A percentile compares a stretch with the other conserved stretches of the same genome.
Evolutionary conservation across 768 basidiomycete genomes (phyloP).

Genomic region (Calocybe gangraenosa): DNA sequence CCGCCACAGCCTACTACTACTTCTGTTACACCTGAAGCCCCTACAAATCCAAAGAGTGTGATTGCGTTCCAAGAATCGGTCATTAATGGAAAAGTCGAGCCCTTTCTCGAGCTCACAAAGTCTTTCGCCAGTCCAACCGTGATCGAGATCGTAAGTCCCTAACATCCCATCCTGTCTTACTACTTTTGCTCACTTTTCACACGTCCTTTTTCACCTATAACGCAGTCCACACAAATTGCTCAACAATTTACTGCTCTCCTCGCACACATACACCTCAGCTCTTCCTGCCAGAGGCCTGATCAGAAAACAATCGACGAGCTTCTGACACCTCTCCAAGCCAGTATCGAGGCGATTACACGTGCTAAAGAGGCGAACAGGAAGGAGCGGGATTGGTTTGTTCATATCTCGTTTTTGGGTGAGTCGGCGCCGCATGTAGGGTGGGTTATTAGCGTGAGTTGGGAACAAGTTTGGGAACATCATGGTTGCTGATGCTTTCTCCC

Average conservation of each 20-base stretch:
- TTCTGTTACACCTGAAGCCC: slow-evolving; percentile 25
- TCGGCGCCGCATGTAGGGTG: slow-evolving; percentile 81
- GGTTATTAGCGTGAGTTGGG: slow-evolving; percentile 72
- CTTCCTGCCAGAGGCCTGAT: slow-evolving; percentile 78
- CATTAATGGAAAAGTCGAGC: slow-evolving; percentile 68
- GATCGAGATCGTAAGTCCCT: slow-evolving; percentile 65
- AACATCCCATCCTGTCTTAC: neutral
- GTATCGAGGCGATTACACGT: slow-evolving; percentile 73
- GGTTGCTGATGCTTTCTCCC: neutral
- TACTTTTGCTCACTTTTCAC: neutral
- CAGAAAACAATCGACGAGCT: slow-evolving; percentile 51
- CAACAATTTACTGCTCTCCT: slow-evolving; percentile 66
- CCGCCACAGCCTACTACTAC: slow-evolving; percentile 29
- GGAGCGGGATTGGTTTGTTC: slow-evolving; percentile 78
- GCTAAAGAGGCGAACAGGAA: slow-evolving; percentile 79
- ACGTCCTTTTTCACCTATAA: no score
- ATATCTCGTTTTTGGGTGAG: slow-evolving; percentile 79
- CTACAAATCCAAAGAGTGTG: slow-evolving; percentile 54
- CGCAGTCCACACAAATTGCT: slow-evolving; percentile 65
- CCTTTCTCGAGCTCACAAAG: slow-evolving; percentile 69
- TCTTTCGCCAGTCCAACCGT: slow-evolving; percentile 66
- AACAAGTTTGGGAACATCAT: neutral
- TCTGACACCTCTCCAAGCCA: slow-evolving; percentile 63
- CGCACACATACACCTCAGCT: slow-evolving; percentile 61
- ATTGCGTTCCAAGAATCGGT: slow-evolving; percentile 71